Percentiles rank a stretch among this genome's conserved stretches.
Conservation (phyloP, 441 rosid species). For the Syzygium malaccense region DNA sequence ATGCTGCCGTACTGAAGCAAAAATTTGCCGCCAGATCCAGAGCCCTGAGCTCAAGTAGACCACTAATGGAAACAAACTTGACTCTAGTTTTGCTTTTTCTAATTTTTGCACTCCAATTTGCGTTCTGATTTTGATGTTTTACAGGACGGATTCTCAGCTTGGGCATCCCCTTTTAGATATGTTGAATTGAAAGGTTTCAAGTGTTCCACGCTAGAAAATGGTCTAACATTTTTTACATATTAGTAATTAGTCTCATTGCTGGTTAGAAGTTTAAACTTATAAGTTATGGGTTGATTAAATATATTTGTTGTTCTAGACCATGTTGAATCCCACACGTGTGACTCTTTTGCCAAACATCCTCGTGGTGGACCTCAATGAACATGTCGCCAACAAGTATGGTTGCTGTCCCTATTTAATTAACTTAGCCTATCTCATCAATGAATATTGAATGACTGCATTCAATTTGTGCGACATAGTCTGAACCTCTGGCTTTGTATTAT, state of each 20-base stretch:
- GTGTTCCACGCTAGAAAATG: background rate
- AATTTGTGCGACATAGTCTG: background rate
- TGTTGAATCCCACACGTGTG: accelerated
- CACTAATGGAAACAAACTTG: background rate
- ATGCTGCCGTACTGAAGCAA: background rate
- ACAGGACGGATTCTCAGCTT: background rate
- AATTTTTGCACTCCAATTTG: background rate
- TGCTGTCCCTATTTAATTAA: too few species aligned
- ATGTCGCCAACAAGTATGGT: background rate
- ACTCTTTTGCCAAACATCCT: background rate
- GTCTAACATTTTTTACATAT: background rate
- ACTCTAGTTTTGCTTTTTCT: background rate
- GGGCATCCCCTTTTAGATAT: background rate
- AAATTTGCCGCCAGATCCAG: background rate
- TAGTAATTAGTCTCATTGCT: background rate
- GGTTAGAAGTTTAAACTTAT: background rate
- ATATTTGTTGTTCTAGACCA: background rate
- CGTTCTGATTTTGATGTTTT: background rate
- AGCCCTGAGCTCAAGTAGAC: background rate
- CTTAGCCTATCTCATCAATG: background rate
- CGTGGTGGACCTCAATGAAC: background rate
- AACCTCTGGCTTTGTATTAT: background rate
- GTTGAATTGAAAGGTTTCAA: background rate
- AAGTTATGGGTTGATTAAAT: background rate
- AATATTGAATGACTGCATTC: background rate